Percentiles rank a stretch among this genome's conserved stretches.
phyloP scores from a whole-genome alignment of 116 monocot species.

The Cymodocea nodosa region DNA sequence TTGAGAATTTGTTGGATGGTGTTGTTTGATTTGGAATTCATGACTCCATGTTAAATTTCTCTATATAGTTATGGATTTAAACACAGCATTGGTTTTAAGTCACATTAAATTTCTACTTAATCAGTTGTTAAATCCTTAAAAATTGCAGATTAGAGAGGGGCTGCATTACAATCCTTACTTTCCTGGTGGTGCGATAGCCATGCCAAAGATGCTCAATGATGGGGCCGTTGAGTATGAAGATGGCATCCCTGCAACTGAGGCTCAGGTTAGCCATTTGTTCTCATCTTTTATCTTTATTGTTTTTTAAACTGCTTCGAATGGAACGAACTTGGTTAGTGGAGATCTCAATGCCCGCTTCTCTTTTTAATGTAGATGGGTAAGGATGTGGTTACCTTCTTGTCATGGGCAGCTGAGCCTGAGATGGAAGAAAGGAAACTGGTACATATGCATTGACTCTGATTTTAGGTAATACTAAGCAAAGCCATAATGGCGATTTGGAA shows the following conservation, averaged over 20 bases:
- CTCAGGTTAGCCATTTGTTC: slow-evolving; percentile 41
- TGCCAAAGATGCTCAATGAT: slow-evolving; percentile 95
- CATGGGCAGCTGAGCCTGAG: slow-evolving; percentile 97
- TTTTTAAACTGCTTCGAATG: not conserved
- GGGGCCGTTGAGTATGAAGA: slow-evolving; percentile 90
- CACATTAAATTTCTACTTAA: not conserved
- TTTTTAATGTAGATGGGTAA: slow-evolving; percentile 77
- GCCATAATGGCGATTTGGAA: too few relatives aligned
- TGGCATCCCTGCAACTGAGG: slow-evolving; percentile 86
- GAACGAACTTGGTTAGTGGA: too few relatives aligned
- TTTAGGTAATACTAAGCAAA: too few relatives aligned
- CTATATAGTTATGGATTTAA: too few relatives aligned
- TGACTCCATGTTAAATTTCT: too few relatives aligned
- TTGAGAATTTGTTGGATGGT: too few relatives aligned
- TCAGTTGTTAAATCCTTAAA: not conserved
- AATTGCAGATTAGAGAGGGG: slow-evolving; percentile 49
- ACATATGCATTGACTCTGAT: not conserved
- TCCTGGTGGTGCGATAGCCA: slow-evolving; percentile 90
- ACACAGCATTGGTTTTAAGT: not conserved
- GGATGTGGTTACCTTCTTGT: slow-evolving; percentile 86
- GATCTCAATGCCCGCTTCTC: not conserved
- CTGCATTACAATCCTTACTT: slow-evolving; percentile 90
- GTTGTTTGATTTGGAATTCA: too few relatives aligned
- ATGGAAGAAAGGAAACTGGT: slow-evolving; percentile 99
- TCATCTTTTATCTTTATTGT: not conserved